These are phyloP conservation scores for Boletus sp. DNA, from an alignment of 1,284 basidiomycete species.

Conservation along the genomic window DNA sequence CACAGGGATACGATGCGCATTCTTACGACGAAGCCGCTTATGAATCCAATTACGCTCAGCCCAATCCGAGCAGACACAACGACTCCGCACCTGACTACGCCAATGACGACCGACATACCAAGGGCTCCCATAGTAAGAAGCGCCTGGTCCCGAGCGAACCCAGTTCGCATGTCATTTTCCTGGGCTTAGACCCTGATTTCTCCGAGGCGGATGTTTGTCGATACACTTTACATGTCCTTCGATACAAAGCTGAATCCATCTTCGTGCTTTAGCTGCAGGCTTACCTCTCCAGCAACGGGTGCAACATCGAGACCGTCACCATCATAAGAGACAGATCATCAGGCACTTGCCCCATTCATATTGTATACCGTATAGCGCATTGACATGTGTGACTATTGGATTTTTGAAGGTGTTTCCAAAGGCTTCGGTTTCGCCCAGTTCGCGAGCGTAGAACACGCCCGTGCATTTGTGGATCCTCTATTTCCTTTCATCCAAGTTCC, in stretches of 20 bases:
- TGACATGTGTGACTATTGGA: slow-evolving; percentile 60
- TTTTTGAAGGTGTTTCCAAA: slow-evolving; percentile 80
- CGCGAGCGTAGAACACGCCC: slow-evolving; percentile 74
- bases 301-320: slow-evolving; percentile 77
- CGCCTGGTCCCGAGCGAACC: slow-evolving; percentile 74
- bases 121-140: slow-evolving; percentile 54
- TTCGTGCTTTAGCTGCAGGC: slow-evolving; percentile 61
- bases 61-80: slow-evolving; percentile 23
- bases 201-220: slow-evolving; percentile 82
- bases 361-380: slow-evolving; percentile 60
- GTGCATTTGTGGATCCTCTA: slow-evolving; percentile 80
- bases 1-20: slow-evolving; percentile 37
- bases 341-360: slow-evolving; percentile 84
- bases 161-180: slow-evolving; percentile 86
- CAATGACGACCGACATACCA: slow-evolving; percentile 46
- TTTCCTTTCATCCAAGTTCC: slow-evolving; percentile 84
- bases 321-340: slow-evolving; percentile 91
- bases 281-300: slow-evolving; percentile 70
- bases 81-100: slow-evolving; percentile 37
- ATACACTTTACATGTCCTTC: slow-evolving; percentile 36
- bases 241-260: slow-evolving; percentile 37
- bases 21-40: slow-evolving; percentile 32
- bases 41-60: slow-evolving; percentile 29
- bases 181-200: slow-evolving; percentile 85
- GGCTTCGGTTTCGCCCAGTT: slow-evolving; percentile 95